These are phyloP conservation scores for Phlyctochytrium arcticum DNA, from an alignment of 192 early-diverging fungal genomes.

Conservation along the genomic window DNA sequence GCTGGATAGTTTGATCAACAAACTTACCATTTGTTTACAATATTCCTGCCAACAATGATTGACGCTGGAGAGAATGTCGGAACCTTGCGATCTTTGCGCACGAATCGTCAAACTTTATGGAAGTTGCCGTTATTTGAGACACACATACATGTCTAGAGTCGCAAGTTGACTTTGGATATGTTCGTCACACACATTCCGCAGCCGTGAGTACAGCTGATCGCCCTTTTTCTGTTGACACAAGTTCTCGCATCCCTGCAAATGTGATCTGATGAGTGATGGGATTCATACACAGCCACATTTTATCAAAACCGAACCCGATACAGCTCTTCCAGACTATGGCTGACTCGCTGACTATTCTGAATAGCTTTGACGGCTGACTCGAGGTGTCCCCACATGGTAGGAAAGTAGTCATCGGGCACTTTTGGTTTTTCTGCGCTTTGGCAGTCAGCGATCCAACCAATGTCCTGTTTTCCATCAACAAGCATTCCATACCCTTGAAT, in stretches of 20 bases:
- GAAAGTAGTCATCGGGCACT: conserved; percentile 66
- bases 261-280: background rate
- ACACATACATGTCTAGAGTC: too few species aligned
- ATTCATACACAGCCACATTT: conserved; percentile 8
- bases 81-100: too few species aligned
- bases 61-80: too few species aligned
- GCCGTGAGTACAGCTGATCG: conserved; percentile 55
- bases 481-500: conserved; percentile 49
- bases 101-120: too few species aligned
- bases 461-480: background rate
- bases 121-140: too few species aligned
- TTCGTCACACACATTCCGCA: conserved; percentile 50
- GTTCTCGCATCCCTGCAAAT: conserved; percentile 60
- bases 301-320: conserved; percentile 53
- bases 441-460: background rate
- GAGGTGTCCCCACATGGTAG: conserved; percentile 60
- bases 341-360: conserved; percentile 53
- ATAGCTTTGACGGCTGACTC: conserved; percentile 71
- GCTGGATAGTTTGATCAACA: too few species aligned
- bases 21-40: conserved; percentile 62
- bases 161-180: conserved; percentile 44
- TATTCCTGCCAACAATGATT: conserved; percentile 61
- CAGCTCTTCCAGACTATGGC: conserved; percentile 76
- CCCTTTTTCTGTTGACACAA: conserved; percentile 73
- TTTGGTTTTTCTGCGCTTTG: conserved; percentile 33